Evolutionary conservation across 768 basidiomycete genomes (phyloP).

Genomic region (Rhodotorula kratochvilovae): DNA sequence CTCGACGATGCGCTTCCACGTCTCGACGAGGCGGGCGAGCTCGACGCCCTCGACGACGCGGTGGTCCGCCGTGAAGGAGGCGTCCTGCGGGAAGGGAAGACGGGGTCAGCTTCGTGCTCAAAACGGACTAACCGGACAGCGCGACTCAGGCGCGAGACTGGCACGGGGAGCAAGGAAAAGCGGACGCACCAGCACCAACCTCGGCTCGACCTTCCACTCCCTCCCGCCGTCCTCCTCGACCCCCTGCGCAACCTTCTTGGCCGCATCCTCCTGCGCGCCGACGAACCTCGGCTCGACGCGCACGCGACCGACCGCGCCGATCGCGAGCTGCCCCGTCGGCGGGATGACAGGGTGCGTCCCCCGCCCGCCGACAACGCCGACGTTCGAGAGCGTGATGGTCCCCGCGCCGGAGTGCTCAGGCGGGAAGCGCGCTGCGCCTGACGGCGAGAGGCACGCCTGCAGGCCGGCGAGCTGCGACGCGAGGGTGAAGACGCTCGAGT

Average conservation of each 20-base stretch:
- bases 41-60: conserved; percentile 84
- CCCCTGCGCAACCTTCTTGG: conserved; percentile 48
- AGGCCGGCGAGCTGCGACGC: conserved; percentile 62
- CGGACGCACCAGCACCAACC: conserved; percentile 32
- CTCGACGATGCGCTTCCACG: conserved; percentile 77
- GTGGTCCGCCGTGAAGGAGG: conserved; percentile 85
- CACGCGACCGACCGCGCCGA: conserved; percentile 73
- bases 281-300: conserved; percentile 46
- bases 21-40: conserved; percentile 66
- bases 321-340: conserved; percentile 76
- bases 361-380: conserved; percentile 71
- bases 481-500: conserved; percentile 47
- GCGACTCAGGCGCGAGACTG: no score
- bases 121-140: no score
- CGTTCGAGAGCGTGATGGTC: conserved; percentile 74
- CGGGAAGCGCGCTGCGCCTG: conserved; percentile 25
- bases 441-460: conserved; percentile 56
- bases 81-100: conserved; percentile 48
- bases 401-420: conserved; percentile 47
- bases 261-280: conserved; percentile 2
- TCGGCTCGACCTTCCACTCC: conserved; percentile 58
- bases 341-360: conserved; percentile 70
- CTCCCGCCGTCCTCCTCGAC: conserved; percentile 3
- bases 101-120: background rate
- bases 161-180: no score